Evolutionary conservation across 139 green algal genomes (phyloP).

Genomic region (Chlorella sp.): DNA sequence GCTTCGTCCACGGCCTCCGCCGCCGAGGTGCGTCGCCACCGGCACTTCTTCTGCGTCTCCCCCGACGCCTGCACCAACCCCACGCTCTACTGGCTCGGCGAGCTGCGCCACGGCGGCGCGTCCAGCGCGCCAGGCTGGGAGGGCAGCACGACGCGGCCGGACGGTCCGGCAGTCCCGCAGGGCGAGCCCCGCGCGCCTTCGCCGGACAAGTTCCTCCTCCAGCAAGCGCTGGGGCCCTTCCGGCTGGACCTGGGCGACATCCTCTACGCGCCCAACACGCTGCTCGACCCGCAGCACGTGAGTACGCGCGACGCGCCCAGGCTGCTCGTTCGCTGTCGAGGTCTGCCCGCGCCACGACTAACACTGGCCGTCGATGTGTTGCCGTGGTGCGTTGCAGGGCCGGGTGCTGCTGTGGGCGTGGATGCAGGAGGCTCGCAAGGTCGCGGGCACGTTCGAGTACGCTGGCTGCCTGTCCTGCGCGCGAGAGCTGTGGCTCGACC

Average conservation of each 20-base stretch:
- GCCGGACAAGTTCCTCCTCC: slow-evolving; percentile 11
- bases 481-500: slow-evolving; percentile 49
- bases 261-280: slow-evolving; percentile 59
- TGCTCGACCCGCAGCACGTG: slow-evolving; percentile 21
- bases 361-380: too few species aligned
- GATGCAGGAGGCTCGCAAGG: slow-evolving; percentile 74
- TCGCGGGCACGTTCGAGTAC: slow-evolving; percentile 65
- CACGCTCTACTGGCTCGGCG: slow-evolving; percentile 28
- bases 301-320: too few species aligned
- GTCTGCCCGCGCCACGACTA: too few species aligned
- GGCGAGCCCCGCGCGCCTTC: too few species aligned
- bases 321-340: too few species aligned
- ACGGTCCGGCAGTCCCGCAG: neutral
- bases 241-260: slow-evolving; percentile 56
- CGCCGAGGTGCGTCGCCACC: neutral
- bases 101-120: neutral
- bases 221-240: slow-evolving; percentile 27
- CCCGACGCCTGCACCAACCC: slow-evolving; percentile 60
- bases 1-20: too few species aligned
- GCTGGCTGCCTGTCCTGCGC: slow-evolving; percentile 77
- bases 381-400: slow-evolving; percentile 39
- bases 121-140: neutral
- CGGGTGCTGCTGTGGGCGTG: slow-evolving; percentile 77
- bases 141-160: neutral
- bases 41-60: slow-evolving; percentile 35